These are phyloP conservation scores for Colletotrichum agaves DNA, from an alignment of 2,329 filamentous ascomycete genomes.

Conservation along the genomic window DNA sequence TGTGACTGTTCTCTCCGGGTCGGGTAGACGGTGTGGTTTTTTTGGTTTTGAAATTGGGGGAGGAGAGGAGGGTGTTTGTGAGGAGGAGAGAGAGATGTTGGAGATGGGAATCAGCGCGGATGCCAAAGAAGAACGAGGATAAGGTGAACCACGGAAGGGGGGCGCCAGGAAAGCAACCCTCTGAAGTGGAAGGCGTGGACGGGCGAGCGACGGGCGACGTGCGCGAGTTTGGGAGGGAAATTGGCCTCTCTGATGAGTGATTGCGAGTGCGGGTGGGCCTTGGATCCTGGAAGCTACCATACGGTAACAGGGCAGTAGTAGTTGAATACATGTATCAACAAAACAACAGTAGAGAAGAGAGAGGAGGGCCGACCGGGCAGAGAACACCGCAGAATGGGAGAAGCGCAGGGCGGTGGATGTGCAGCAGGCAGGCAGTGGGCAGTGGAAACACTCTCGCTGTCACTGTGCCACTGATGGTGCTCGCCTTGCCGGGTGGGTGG, in stretches of 20 bases:
- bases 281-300: slow-evolving; percentile 14
- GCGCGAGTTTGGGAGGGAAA: slow-evolving; percentile 34
- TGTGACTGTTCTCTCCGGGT: slow-evolving; percentile 38
- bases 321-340: neutral
- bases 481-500: neutral
- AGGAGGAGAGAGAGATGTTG: slow-evolving; percentile 35
- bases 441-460: too few species aligned
- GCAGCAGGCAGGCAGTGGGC: neutral
- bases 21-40: slow-evolving; percentile 40
- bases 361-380: neutral
- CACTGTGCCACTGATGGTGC: neutral
- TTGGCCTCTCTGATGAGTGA: slow-evolving; percentile 34
- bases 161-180: slow-evolving; percentile 3
- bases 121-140: slow-evolving; percentile 28
- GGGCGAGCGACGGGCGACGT: slow-evolving; percentile 10
- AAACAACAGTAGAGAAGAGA: neutral
- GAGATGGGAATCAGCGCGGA: slow-evolving; percentile 32
- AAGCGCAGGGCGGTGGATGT: neutral
- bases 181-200: slow-evolving; percentile 14
- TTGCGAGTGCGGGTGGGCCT: slow-evolving; percentile 36
- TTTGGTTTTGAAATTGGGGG: slow-evolving; percentile 28
- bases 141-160: slow-evolving; percentile 26
- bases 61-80: slow-evolving; percentile 37
- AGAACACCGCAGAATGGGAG: neutral
- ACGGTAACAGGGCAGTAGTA: slow-evolving; percentile 2